A percentile compares a stretch with the other conserved stretches of the same genome.
phyloP scores from a whole-genome alignment of 768 basidiomycete species.

The Tylopilus cervinicoccineus region DNA sequence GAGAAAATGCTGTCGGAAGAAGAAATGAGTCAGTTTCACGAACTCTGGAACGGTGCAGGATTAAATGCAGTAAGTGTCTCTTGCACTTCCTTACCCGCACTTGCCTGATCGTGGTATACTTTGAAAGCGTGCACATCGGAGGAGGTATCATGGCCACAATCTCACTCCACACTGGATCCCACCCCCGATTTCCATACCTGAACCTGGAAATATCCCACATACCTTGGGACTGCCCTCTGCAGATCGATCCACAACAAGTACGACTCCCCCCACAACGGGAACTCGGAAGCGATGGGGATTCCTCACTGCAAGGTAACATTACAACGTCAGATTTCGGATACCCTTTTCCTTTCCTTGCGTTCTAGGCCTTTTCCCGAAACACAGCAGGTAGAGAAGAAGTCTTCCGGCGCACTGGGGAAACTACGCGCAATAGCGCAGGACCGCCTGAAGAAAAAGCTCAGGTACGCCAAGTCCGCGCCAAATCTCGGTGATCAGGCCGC shows the following conservation, averaged over 20 bases:
- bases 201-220: background rate
- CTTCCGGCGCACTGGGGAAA: background rate
- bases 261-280: background rate
- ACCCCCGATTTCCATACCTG: constrained; percentile 12
- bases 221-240: background rate
- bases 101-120: constrained; percentile 1
- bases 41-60: constrained; percentile 26
- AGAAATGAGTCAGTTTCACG: constrained; percentile 18
- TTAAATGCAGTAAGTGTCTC: constrained; percentile 18
- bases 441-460: constrained; percentile 18
- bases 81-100: background rate
- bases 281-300: constrained; percentile 16
- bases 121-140: constrained; percentile 25
- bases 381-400: constrained; percentile 7
- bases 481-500: constrained; percentile 13
- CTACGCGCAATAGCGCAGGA: constrained; percentile 13
- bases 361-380: constrained; percentile 14
- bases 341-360: background rate
- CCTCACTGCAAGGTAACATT: constrained; percentile 19
- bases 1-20: constrained; percentile 17
- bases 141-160: constrained; percentile 7
- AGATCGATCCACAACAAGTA: background rate
- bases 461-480: constrained; percentile 23
- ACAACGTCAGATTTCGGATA: background rate
- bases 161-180: constrained; percentile 2